These are phyloP conservation scores for Coelastrella sp. DNA, from an alignment of 139 green algal species.

Conservation along the genomic window DNA sequence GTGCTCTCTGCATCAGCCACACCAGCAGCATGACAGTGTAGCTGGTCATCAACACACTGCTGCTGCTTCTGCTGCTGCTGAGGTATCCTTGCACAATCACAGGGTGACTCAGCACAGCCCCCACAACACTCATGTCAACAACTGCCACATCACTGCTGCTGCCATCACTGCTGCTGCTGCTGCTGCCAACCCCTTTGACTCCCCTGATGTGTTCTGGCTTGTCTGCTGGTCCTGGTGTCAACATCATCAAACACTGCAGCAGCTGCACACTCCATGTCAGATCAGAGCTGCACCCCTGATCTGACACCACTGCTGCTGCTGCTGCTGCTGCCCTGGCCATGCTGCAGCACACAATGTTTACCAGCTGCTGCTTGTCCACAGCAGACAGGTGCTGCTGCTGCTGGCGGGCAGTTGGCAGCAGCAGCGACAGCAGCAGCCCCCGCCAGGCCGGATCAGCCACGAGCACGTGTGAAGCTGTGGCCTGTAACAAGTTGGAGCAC, in stretches of 20 bases:
- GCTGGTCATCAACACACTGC: neutral
- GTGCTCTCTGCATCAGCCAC: neutral
- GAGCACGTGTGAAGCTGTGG: neutral
- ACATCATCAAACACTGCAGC: slow-evolving; percentile 20
- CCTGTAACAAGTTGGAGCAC: neutral
- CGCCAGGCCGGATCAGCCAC: neutral
- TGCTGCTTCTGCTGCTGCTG: slow-evolving; percentile 35
- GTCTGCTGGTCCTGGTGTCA: neutral
- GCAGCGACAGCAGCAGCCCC: neutral
- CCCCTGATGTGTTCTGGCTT: neutral
- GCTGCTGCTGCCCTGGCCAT: slow-evolving; percentile 21
- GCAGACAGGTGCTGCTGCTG: slow-evolving; percentile 10
- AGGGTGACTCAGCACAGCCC: neutral
- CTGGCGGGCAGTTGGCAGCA: neutral
- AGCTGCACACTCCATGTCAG: slow-evolving; percentile 14
- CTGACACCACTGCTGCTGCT: slow-evolving; percentile 19
- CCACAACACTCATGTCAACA: neutral
- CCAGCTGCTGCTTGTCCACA: slow-evolving; percentile 14
- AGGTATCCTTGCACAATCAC: neutral
- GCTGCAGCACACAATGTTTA: neutral
- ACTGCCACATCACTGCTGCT: neutral
- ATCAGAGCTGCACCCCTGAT: neutral
- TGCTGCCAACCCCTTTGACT: neutral
- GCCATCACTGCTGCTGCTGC: neutral
- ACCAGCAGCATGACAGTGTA: slow-evolving; percentile 12